Base-by-base conservation (phyloP, 2,329 filamentous ascomycete genomes). In the Ophiostoma ips region DNA sequence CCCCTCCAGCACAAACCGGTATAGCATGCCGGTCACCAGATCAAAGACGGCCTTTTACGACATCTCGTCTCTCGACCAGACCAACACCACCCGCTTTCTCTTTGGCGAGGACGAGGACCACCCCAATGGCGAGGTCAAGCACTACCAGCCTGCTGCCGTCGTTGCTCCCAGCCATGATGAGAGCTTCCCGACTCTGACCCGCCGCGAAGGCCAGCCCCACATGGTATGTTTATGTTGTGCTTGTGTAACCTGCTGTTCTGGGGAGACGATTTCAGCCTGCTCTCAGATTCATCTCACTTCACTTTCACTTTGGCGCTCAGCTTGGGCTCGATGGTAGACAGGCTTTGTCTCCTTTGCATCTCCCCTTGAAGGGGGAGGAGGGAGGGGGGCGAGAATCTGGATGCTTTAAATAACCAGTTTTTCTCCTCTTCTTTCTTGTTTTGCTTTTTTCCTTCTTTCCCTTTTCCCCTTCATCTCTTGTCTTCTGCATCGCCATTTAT, bases 11-110 rank as follows among this genome's bases (percentile, higher is more conserved):
- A 73, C 83, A 53, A 94, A 95, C 64, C 84, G 90, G 56, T 94
- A 94, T 66, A 95, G 90, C 5, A 89, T 95, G 84, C 90, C 90
- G 31, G 84, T 90, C 48, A 87, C 84, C 45, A 76, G 76, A 53
- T 78, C 81, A 56, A 77, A 83, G 57, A 79, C 73, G 57, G 77
- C 82, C 55, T 68, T 80, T 58, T 80, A 83, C 61, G 80, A 82
- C 56, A 73, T 80, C 58, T 76, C 77, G 36, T 52, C 54, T 15
- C 70, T 94, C 51, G 88, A 92, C 55, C 83, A 86, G 57, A 87
- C 87, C 60, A 89, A 92, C 67, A 88, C 86, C 12, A 78, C 87
- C 24, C 81, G 84, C 50, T 94, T 94, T 61, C 72, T 95, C 35
- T 94, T 95, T 62, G 83, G 84, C 53, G 84, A 58, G 9, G 56